Evolutionary conservation across 306 rosid species (phyloP).

Genomic region (Dryas drummondii): DNA sequence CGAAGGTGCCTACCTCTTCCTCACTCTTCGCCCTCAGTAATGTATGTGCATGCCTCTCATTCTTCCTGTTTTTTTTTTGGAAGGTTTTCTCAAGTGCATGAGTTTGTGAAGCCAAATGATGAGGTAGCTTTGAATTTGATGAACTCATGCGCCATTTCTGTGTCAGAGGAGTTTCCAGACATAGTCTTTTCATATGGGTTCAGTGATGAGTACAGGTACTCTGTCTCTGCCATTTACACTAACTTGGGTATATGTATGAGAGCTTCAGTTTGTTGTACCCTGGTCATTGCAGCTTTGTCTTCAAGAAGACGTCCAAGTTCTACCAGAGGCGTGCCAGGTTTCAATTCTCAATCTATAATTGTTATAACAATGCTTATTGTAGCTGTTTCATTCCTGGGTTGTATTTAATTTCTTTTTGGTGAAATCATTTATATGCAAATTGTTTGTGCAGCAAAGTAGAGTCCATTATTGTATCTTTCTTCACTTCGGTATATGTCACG

Average conservation of each 20-base stretch:
- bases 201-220: slow-evolving; percentile 59
- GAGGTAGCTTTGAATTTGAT: slow-evolving; percentile 56
- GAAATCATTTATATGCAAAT: neutral
- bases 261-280: neutral
- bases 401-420: neutral
- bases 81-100: slow-evolving; percentile 56
- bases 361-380: neutral
- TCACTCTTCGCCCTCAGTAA: neutral
- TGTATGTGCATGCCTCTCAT: neutral
- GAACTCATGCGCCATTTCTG: slow-evolving; percentile 59
- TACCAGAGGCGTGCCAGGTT: slow-evolving; percentile 70
- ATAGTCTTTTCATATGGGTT: slow-evolving; percentile 72
- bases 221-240: neutral
- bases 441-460: slow-evolving; percentile 57
- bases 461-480: slow-evolving; percentile 66
- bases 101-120: slow-evolving; percentile 61
- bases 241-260: neutral
- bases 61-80: neutral
- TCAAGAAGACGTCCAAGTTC: slow-evolving; percentile 72
- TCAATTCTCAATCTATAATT: neutral
- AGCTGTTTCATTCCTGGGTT: neutral
- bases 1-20: slow-evolving; percentile 26
- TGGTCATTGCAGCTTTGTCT: slow-evolving; percentile 48
- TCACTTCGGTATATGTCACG: slow-evolving; percentile 53
- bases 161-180: slow-evolving; percentile 63